Evolutionary conservation across 495 filamentous ascomycete species (phyloP).

Genomic region (Aspergillus nanangensis): DNA sequence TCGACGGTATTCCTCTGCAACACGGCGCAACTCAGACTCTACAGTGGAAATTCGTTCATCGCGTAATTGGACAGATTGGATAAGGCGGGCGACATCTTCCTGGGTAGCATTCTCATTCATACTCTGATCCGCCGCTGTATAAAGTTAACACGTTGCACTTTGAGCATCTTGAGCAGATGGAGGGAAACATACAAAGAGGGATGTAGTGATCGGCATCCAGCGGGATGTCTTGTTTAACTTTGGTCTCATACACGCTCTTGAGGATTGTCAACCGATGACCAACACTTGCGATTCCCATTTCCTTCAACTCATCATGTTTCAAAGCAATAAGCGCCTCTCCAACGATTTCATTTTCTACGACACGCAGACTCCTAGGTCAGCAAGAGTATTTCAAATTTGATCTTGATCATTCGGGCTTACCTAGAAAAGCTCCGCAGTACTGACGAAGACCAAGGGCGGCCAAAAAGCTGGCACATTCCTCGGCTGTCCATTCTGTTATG

Average conservation of each 20-base stretch:
- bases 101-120: constrained; percentile 82
- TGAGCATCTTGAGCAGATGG: background rate
- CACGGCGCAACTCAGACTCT: constrained; percentile 72
- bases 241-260: constrained; percentile 91
- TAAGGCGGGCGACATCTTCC: constrained; percentile 84
- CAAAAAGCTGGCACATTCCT: constrained; percentile 86
- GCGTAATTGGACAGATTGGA: constrained; percentile 77
- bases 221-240: constrained; percentile 84
- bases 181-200: constrained; percentile 69
- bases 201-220: constrained; percentile 93
- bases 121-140: constrained; percentile 79
- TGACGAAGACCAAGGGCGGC: constrained; percentile 73
- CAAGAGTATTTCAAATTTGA: background rate
- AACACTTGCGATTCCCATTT: constrained; percentile 88
- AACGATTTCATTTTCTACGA: constrained; percentile 91
- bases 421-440: constrained; percentile 77
- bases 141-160: constrained; percentile 17
- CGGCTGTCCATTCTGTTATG: constrained; percentile 83
- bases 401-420: constrained; percentile 40
- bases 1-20: constrained; percentile 79
- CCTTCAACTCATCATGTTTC: constrained; percentile 87
- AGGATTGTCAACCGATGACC: constrained; percentile 93
- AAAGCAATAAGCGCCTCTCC: constrained; percentile 87
- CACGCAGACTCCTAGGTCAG: too few relatives aligned
- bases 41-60: constrained; percentile 80